Evolutionary conservation across 805 yeast species (phyloP).

Genomic region (Starmera dryadoides): DNA sequence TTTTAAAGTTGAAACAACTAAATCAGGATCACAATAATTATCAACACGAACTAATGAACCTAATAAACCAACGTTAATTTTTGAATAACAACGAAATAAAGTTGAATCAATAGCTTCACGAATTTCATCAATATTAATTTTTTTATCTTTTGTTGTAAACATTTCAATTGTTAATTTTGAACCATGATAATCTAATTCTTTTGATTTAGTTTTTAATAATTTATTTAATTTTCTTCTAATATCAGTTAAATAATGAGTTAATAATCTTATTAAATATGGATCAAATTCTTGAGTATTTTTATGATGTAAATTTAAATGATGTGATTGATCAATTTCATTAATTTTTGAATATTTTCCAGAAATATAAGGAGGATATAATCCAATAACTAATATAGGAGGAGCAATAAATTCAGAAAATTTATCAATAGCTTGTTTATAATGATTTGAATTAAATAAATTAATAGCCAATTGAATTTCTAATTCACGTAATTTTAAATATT

Average conservation of each 20-base stretch:
- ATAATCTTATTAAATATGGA: slow-evolving; percentile 18
- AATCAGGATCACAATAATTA: slow-evolving; percentile 62
- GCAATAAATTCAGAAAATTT: slow-evolving; percentile 50
- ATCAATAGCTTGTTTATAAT: slow-evolving; percentile 29
- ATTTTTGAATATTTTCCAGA: slow-evolving; percentile 12
- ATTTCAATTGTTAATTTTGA: slow-evolving; percentile 11
- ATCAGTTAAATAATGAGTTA: slow-evolving; percentile 39
- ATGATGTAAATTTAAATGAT: slow-evolving; percentile 2
- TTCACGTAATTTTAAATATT: slow-evolving; percentile 31
- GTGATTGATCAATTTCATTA: neutral
- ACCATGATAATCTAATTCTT: slow-evolving; percentile 8
- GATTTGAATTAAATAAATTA: slow-evolving; percentile 21
- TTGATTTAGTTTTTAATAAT: slow-evolving; percentile 12
- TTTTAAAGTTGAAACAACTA: slow-evolving; percentile 49
- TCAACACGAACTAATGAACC: slow-evolving; percentile 77
- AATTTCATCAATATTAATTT: slow-evolving; percentile 28
- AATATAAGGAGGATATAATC: slow-evolving; percentile 34
- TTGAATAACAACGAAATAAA: slow-evolving; percentile 64
- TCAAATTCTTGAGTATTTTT: neutral
- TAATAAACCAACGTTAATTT: slow-evolving; percentile 62
- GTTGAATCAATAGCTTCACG: slow-evolving; percentile 61
- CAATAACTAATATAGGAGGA: slow-evolving; percentile 46
- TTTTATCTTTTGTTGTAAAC: slow-evolving; percentile 10
- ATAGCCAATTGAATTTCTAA: slow-evolving; percentile 35
- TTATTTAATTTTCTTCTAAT: slow-evolving; percentile 37